Base-by-base conservation (phyloP, 305 asterid species). In the Fraxinus angustifolia region DNA sequence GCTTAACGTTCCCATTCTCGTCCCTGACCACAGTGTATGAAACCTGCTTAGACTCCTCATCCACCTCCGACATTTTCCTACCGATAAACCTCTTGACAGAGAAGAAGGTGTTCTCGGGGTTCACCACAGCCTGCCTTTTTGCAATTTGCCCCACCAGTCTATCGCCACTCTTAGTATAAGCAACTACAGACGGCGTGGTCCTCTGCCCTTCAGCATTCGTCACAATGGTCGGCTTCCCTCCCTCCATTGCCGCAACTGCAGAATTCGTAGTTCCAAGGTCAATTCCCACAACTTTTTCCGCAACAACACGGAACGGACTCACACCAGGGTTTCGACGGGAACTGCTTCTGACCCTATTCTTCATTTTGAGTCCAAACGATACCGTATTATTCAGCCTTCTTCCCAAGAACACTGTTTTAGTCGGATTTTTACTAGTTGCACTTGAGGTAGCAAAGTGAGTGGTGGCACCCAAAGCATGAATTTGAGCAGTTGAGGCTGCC, bases 171-270 rank as follows among this genome's bases (percentile, higher is more conserved):
- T 93, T 94, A 1, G 97, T 91, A 75, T 94, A 94, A 2, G 98
- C 98, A 72, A 94, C 97, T 33, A 94, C 98, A 0, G 98, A 94
- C 2, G 98, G 98, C 14, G 98, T 94, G 10, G 98, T 94, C 45
- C 98, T 75, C 90, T 93, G 97, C 12, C 98, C 98, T 87, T 94
- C 98, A 0, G 95, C 96, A 72, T 94, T 94, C 1, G 97, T 93
- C 10, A 94, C 97, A 45, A 94, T 92, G 4, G 98, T 94, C 2
- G 98, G 98, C 85, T 94, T 94, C 45, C 98, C 98, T 38, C 98
- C 98, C 76, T 94, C 98, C 98, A 94, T 94, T 0, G 97, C 98
- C 48, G 97, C 98, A 80, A 94, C 98, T 0, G 98, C 98, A 1
- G 98, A 94, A 76, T 94, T 94, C 14, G 98, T 94, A 14, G 98